Conservation (phyloP, 306 rosid genomes). For the Sesbania bispinosa region DNA sequence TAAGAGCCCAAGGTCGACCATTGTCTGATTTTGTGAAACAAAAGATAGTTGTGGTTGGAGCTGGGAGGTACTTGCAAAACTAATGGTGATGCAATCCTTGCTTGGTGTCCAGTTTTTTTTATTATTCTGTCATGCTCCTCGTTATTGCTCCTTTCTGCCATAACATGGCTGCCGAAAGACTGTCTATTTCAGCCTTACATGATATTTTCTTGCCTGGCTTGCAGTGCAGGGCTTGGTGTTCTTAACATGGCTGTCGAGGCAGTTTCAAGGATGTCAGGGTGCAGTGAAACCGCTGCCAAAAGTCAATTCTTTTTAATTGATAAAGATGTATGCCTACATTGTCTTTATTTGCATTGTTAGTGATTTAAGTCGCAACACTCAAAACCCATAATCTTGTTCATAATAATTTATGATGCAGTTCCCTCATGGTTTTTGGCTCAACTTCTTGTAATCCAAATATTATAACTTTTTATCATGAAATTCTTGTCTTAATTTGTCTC, state of each 20-base stretch:
- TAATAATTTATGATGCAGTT: neutral
- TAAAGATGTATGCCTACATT: conserved; percentile 65
- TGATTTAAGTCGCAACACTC: conserved; percentile 17
- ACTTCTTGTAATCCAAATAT: neutral
- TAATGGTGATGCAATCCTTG: conserved; percentile 13
- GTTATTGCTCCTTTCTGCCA: conserved; percentile 24
- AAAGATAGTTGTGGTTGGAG: conserved; percentile 97
- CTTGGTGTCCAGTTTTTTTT: conserved; percentile 21
- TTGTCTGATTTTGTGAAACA: conserved; percentile 78
- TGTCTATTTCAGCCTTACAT: neutral
- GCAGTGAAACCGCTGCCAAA: conserved; percentile 53
- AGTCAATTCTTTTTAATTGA: conserved; percentile 74
- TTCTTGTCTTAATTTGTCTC: conserved; percentile 18
- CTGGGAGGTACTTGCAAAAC: conserved; percentile 76
- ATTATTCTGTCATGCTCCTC: conserved; percentile 22
- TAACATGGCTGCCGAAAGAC: conserved; percentile 11
- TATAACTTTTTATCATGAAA: neutral
- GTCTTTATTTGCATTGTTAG: neutral
- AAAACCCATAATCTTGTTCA: neutral
- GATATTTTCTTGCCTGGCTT: conserved; percentile 21
- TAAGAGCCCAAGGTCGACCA: conserved; percentile 93
- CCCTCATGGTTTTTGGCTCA: conserved; percentile 1
- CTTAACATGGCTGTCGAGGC: conserved; percentile 80
- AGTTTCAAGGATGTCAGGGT: conserved; percentile 72
- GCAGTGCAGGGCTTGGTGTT: conserved; percentile 99